phyloP scores from a whole-genome alignment of 192 early-diverging fungal genomes.

The Coemansia sp. region DNA sequence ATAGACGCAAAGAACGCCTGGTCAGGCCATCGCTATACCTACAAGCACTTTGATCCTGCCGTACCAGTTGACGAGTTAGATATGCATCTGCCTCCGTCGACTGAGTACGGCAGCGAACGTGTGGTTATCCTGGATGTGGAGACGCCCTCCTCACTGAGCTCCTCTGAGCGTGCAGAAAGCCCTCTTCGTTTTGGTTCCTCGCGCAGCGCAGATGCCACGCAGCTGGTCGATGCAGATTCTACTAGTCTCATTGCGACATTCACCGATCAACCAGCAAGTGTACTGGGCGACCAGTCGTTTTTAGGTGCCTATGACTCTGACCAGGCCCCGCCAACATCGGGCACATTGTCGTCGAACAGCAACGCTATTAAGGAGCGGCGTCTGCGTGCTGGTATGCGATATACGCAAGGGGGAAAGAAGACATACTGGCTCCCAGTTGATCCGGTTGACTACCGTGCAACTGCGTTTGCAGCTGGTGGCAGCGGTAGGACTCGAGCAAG shows the following conservation, averaged over 20 bases:
- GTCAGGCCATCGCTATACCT: conserved; percentile 77
- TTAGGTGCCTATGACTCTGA: not conserved
- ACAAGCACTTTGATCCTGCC: conserved; percentile 76
- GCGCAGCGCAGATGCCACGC: not conserved
- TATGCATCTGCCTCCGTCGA: conserved; percentile 53
- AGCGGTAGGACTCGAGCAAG: conserved; percentile 33
- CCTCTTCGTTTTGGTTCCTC: not conserved
- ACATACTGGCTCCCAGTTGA: conserved; percentile 63
- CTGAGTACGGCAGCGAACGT: conserved; percentile 45
- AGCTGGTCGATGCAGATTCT: not conserved
- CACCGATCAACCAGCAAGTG: not conserved
- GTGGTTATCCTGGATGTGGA: not conserved
- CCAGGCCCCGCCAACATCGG: not conserved
- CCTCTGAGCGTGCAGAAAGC: not conserved
- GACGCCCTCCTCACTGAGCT: conserved; percentile 1
- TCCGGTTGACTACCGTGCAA: conserved; percentile 47
- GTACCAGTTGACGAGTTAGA: conserved; percentile 64
- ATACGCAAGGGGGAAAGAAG: conserved; percentile 58
- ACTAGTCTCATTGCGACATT: not conserved
- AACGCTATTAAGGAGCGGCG: conserved; percentile 54
- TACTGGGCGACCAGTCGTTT: not conserved
- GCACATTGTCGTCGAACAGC: not conserved
- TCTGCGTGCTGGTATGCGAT: conserved; percentile 60
- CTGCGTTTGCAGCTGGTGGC: conserved; percentile 46
- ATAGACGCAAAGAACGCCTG: conserved; percentile 81